Evolutionary conservation across 139 green algal species (phyloP).

Genomic region (Klebsormidium nitens): DNA sequence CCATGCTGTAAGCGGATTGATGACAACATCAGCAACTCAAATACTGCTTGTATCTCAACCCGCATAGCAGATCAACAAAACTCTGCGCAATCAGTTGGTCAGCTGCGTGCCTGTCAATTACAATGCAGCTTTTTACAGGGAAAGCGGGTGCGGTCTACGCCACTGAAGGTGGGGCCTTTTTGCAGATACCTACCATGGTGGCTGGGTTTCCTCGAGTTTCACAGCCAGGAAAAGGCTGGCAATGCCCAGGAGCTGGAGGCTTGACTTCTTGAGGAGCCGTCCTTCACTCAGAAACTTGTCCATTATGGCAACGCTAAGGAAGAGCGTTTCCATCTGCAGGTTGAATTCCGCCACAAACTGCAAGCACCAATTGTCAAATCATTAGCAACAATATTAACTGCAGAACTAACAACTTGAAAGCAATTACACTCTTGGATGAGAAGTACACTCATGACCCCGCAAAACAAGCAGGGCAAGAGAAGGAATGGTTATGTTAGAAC

Average conservation of each 20-base stretch:
- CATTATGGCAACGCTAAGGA: constrained; percentile 28
- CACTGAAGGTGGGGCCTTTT: not conserved
- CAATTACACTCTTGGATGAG: not conserved
- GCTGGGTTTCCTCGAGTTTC: constrained; percentile 36
- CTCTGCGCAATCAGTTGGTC: not conserved
- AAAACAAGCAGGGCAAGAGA: not conserved
- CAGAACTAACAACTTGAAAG: not conserved
- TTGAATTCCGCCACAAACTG: constrained; percentile 36
- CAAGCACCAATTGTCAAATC: too few relatives aligned
- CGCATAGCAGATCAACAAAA: not conserved
- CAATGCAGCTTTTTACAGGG: not conserved
- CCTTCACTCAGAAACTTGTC: constrained; percentile 21
- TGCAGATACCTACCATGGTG: constrained; percentile 10
- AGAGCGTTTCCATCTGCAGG: constrained; percentile 32
- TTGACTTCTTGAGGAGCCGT: constrained; percentile 9
- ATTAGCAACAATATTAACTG: too few relatives aligned
- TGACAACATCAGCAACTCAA: not conserved
- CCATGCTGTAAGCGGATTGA: constrained; percentile 12
- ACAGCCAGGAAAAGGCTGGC: constrained; percentile 35
- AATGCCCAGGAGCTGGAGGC: constrained; percentile 32
- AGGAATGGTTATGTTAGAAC: constrained; percentile 6
- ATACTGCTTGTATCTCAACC: not conserved
- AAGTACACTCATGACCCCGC: not conserved
- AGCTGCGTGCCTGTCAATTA: not conserved
- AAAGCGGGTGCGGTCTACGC: not conserved